Evolutionary conservation across 495 filamentous ascomycete genomes (phyloP), one percentile per base, ranked within the genome.

Genomic region (Lepraria neglecta): DNA sequence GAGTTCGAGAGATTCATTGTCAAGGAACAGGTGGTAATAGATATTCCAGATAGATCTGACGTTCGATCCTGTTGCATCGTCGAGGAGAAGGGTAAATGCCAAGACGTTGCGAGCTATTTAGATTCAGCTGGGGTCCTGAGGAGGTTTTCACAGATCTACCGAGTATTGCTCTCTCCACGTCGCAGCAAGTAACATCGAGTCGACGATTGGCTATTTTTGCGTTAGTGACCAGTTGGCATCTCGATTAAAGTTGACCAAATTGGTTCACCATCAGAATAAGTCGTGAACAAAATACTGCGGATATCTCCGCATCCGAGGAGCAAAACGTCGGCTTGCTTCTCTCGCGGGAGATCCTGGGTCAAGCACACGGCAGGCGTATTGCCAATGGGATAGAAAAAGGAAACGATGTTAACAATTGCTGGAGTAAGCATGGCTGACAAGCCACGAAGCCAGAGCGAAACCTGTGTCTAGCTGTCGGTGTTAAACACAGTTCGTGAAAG

Each of bases 31-130:
- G 64, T 84, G 71, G 61, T 83, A 83, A 63, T 79, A 84, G 58
- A 84, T 75, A 38, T 78, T 73, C 82, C 80, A 86, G 12, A 82
- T 69, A 14, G n/a, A n/a, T n/a, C n/a, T n/a, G n/a, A n/a, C n/a
- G n/a, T 70, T 63, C 11, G 62, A 57, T 6, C 46, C 65, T 1
- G 70, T 58, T 17, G 47, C 28, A 35, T 73, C 61, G 33, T 80
- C 78, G 3, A 77, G 55, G 43, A 82, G 62, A 3, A 82, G 65
- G 10, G 75, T 75, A 40, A 79, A 69, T 0, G 82, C 58, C 5
- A 85, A 46, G 57, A 83, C 68, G 59, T 85, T 83, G 11, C 80
- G 75, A 24, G 80, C 82, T 80, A 48, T 12, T 21, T 24, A 35
- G 2, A 46, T 15, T 17, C n/a, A n/a, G n/a, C n/a, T n/a, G n/a